Conservation (phyloP, 2,329 filamentous ascomycete species). For the Curvularia sp. region DNA sequence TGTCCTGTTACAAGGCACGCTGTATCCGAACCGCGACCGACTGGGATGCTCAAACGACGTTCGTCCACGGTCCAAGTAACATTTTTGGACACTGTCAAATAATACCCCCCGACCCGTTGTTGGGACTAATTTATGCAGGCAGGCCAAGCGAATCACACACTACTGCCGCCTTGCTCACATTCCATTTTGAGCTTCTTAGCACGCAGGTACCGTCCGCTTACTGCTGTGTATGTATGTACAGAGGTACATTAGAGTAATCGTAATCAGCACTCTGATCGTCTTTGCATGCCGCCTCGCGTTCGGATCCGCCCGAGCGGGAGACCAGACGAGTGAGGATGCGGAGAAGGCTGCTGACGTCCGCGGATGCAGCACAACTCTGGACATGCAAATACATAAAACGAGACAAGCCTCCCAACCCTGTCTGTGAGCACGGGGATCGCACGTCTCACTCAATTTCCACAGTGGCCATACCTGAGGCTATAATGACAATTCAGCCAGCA, state of each 20-base stretch:
- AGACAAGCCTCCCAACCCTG: neutral
- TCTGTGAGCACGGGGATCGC: neutral
- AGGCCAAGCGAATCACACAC: slow-evolving; percentile 19
- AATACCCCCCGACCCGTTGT: slow-evolving; percentile 22
- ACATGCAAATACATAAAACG: neutral
- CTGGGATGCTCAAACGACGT: neutral
- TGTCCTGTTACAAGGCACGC: slow-evolving; percentile 3
- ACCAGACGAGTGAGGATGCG: neutral
- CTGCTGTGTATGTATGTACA: no score
- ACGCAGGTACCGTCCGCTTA: slow-evolving; percentile 5
- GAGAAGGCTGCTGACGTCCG: neutral
- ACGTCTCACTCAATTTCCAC: neutral
- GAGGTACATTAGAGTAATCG: no score
- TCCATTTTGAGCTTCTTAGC: slow-evolving; percentile 4
- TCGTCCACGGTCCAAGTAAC: slow-evolving; percentile 1
- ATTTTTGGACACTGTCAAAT: slow-evolving; percentile 12
- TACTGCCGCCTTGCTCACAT: slow-evolving; percentile 19
- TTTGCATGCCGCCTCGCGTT: slow-evolving; percentile 6
- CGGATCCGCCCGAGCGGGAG: slow-evolving; percentile 14
- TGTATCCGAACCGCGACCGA: neutral
- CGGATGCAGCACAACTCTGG: neutral
- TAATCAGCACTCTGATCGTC: slow-evolving; percentile 1
- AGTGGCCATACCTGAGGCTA: neutral
- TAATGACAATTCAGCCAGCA: slow-evolving; percentile 7
- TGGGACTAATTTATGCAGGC: slow-evolving; percentile 19